Base-by-base conservation (phyloP, 2,329 filamentous ascomycete species). In the Tolypocladium tropicale region DNA sequence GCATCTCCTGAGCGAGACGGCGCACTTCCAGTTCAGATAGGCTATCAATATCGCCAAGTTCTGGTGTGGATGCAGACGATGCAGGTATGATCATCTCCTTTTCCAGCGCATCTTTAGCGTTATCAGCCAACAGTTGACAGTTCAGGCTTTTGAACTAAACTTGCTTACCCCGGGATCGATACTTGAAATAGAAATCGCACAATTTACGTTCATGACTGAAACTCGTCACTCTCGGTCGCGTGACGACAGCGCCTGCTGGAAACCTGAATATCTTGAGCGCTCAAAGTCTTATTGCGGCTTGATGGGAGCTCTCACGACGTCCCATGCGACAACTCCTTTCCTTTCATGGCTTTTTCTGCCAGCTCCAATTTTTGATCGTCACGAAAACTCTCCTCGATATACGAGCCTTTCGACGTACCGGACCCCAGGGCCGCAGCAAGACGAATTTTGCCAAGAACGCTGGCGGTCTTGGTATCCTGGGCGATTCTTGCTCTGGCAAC, bases 261-360 rank as follows among this genome's bases (percentile, higher is more conserved):
- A 28, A 39, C 16, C 18, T 25, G 9, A 37, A n/a, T 16, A 0
- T 2, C 18, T 4, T 33, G 1, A 16, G 18, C 59, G 63, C 58
- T 53, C 34, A 12, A 23, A 11, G n/a, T n/a, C n/a, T n/a, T 32
- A 43, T 23, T n/a, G 6, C 6, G 18, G 12, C 11, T 18, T 11
- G 16, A 18, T 32, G 46, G 12, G 4, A 10, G 7, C 12, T 48
- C 33, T 49, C 59, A 66, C 64, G 41, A 51, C 2, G 59, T 61
- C 11, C 55, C 60, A 55, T 68, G 66, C 12, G 60, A 61, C 12
- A 66, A 37, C n/a, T 57, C 62, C 28, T 33, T 65, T 4, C 66
- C 65, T 52, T 68, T 68, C 58, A 66, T 34, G 2, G 60, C 53
- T 28, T 67, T 66, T 18, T 68, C 66, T 3, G 59, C 57, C 37